These are phyloP conservation scores for Malus sylvestris DNA, from an alignment of 306 rosid species.

Conservation along the genomic window DNA sequence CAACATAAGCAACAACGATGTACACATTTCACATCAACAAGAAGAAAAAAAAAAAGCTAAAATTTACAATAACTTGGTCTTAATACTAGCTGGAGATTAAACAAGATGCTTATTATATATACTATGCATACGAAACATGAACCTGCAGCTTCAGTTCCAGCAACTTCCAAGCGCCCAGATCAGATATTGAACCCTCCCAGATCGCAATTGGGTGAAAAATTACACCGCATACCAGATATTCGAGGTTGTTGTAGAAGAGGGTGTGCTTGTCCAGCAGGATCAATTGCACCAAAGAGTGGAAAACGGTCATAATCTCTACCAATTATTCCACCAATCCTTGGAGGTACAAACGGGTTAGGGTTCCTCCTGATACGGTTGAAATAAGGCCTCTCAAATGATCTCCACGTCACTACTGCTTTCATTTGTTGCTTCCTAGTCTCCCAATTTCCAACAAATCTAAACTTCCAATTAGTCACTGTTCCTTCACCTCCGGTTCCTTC, in stretches of 20 bases:
- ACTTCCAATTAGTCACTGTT: constrained; percentile 24
- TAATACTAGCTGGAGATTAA: not conserved
- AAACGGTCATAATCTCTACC: constrained; percentile 40
- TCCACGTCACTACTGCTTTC: not conserved
- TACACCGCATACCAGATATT: not conserved
- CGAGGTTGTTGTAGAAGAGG: not conserved
- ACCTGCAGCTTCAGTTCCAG: constrained; percentile 3
- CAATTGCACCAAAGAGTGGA: constrained; percentile 17
- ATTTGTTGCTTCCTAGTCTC: constrained; percentile 17
- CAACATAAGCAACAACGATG: not conserved
- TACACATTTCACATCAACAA: not conserved
- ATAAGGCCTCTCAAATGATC: not conserved
- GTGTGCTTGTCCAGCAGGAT: constrained; percentile 13
- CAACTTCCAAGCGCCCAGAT: not conserved
- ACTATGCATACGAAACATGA: not conserved
- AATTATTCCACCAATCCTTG: constrained; percentile 14
- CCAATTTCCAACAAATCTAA: constrained; percentile 22
- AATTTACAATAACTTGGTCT: not conserved
- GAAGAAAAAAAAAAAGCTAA: not conserved
- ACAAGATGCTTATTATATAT: not conserved
- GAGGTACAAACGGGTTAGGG: constrained; percentile 5
- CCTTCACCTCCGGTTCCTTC: not conserved
- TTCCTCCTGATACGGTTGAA: not conserved
- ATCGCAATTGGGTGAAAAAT: constrained; percentile 19
- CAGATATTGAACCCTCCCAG: constrained; percentile 17